Base-by-base conservation (phyloP, 768 basidiomycete species). In the Tulasnella sp. region DNA sequence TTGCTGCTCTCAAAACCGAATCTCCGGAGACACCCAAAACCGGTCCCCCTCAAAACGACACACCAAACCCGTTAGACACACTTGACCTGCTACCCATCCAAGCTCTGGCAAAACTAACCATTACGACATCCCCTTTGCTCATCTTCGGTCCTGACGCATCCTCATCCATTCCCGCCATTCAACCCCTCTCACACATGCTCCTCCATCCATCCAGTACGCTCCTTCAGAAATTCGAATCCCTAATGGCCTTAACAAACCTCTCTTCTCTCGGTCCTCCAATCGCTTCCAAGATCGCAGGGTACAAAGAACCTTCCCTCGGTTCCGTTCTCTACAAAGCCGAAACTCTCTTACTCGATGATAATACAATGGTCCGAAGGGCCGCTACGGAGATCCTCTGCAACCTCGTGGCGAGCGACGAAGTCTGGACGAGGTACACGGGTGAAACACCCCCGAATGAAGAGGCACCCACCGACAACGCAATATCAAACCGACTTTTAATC, bases 191-290 rank as follows among this genome's bases (percentile, higher is more conserved):
- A 7, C 66, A 80, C 27, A 72, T 96, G 55, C 73, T 98, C 34
- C 77, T 79, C 37, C 81, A 85, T 65, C 70, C 79, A 1, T 75
- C 79, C 0, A 78, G 88, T 7, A 82, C 71, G 43, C 76, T 86
- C 32, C 72, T 98, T 5, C 90, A 96, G 65, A 77, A 78, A 37
- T 99, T 99, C 64, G 96, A 99, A 68, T 81, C 82, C 3, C 74
- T 93, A 63, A 97, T 98, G 94, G 93, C 91, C 1, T 74, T 99
- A 51, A 99, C 96, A 6, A 99, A 99, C 67, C 71, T 98, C 40
- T 83, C 94, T 0, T 92, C 91, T 15, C 76, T 87, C 50, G 78
- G 77, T 48, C 71, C 80, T 0, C 77, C 79, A 29, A 68, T 82
- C 7, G 81, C 87, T 2, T 72, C 77, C 17, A 78, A 83, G 43